Base-by-base conservation (phyloP, 805 yeast genomes). In the Tetrapisispora nanseiensis region DNA sequence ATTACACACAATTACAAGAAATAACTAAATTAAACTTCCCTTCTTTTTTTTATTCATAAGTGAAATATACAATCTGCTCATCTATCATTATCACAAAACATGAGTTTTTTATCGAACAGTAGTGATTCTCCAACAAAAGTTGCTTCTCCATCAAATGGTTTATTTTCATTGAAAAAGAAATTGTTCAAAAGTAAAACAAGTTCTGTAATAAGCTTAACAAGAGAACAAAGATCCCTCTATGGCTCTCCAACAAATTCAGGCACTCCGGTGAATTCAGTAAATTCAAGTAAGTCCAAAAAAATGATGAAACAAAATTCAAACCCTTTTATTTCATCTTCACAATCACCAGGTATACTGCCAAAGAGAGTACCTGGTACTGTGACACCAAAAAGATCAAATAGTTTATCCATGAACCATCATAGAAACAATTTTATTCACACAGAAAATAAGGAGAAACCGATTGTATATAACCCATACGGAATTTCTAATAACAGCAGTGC, bases 401-500 rank as follows among this genome's bases (percentile, higher is more conserved):
- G 41, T 26, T 6, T 32, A 13, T 24, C 37, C 12, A 18, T n/a
- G 4, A 12, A n/a, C 22, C 29, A 26, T 22, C 22, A 12, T 23
- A 31, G n/a, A 29, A 29, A n/a, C 22, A 37, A 29, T 27, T 19
- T 8, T n/a, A 18, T 4, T 36, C 7, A 4, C 13, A 4, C 13
- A 8, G 32, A 13, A 4, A 19, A 24, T 8, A 23, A 6, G 12
- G 27, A 30, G 10, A 34, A 39, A 39, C 18, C 33, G 16, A 26
- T 40, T 9, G 72, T 71, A 31, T 80, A 79, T 60, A 80, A 80
- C 51, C 86, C 86, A 1, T 80, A 76, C 54, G 86, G 86, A 1
- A 45, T 57, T 19, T 53, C 49, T 33, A 46, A 45, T 6, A 43
- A 21, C 18, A 33, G 36, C 18, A 20, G 9, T 8, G 15, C 27